Evolutionary conservation across 306 rosid genomes (phyloP).

Genomic region (Casuarina cunninghamiana): DNA sequence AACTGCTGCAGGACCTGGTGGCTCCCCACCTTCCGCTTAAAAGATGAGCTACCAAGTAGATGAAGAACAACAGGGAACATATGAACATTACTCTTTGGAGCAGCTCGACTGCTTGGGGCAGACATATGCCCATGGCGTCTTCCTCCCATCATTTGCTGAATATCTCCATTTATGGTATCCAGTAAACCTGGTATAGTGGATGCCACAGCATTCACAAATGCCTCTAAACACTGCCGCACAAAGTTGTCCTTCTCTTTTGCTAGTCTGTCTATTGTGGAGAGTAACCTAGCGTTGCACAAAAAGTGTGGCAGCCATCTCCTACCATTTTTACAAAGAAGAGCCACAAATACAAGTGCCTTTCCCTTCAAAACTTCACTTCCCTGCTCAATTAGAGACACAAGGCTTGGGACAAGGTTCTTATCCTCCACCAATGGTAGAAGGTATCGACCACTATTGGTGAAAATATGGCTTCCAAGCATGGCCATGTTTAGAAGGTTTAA

Average conservation of each 20-base stretch:
- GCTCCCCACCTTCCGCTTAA: slow-evolving; percentile 77
- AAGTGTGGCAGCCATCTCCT: slow-evolving; percentile 94
- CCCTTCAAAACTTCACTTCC: slow-evolving; percentile 93
- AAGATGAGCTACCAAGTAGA: slow-evolving; percentile 84
- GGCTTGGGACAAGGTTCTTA: slow-evolving; percentile 76
- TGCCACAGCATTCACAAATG: slow-evolving; percentile 70
- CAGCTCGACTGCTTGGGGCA: slow-evolving; percentile 68
- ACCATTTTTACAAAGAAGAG: slow-evolving; percentile 82
- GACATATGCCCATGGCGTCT: slow-evolving; percentile 86
- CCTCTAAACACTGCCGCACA: slow-evolving; percentile 75
- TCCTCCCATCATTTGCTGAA: slow-evolving; percentile 91
- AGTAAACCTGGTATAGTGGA: slow-evolving; percentile 76
- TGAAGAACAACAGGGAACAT: slow-evolving; percentile 91
- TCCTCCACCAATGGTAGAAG: slow-evolving; percentile 80
- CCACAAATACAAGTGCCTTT: slow-evolving; percentile 75
- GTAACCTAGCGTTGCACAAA: slow-evolving; percentile 81
- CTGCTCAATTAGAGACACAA: slow-evolving; percentile 78
- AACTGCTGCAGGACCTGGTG: slow-evolving; percentile 75
- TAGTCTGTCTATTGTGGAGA: slow-evolving; percentile 84
- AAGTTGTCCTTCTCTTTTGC: slow-evolving; percentile 84
- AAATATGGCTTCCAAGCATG: slow-evolving; percentile 83
- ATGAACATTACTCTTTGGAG: slow-evolving; percentile 78
- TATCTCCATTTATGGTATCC: slow-evolving; percentile 74
- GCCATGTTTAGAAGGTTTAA: slow-evolving; percentile 83
- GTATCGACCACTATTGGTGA: slow-evolving; percentile 68